A percentile compares a stretch with the other conserved stretches of the same genome.
These are phyloP conservation scores for Exophiala sideris DNA, from an alignment of 2,329 filamentous ascomycete species.

Conservation along the genomic window DNA sequence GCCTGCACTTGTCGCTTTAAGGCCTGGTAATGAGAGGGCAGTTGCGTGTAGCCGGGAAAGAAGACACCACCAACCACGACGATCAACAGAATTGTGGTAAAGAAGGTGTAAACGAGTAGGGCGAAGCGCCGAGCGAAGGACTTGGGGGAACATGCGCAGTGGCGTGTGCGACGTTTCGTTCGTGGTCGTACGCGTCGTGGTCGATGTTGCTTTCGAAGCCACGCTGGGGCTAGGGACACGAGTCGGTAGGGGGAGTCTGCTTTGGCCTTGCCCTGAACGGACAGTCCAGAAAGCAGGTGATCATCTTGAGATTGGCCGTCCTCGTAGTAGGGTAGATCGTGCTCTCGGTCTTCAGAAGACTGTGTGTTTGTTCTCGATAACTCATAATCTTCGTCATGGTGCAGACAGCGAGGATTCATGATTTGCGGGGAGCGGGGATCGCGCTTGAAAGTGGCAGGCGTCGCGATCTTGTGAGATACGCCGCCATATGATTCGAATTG, in stretches of 20 bases:
- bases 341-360: conserved; percentile 13
- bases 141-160: conserved; percentile 11
- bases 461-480: conserved; percentile 3
- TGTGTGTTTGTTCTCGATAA: conserved; percentile 17
- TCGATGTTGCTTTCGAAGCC: conserved; percentile 18
- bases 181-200: conserved; percentile 6
- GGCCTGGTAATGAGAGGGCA: conserved; percentile 51
- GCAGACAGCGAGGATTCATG: conserved; percentile 15
- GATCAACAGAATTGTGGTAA: conserved; percentile 31
- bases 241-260: conserved; percentile 6
- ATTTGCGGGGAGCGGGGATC: conserved; percentile 7
- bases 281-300: conserved; percentile 12
- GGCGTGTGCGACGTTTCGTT: conserved; percentile 9
- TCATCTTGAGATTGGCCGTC: conserved; percentile 11
- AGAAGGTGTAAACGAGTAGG: conserved; percentile 18
- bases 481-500: conserved; percentile 14
- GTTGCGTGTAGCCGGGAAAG: conserved; percentile 55
- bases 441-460: conserved; percentile 1
- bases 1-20: conserved; percentile 33
- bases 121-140: conserved; percentile 22
- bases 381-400: conserved; percentile 18
- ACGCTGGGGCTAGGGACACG: conserved; percentile 13
- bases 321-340: conserved; percentile 7
- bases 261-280: conserved; percentile 4
- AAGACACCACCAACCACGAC: conserved; percentile 47